Conservation (phyloP, 1,139 yeast genomes). For the Debaryomycetaceae sp. region DNA sequence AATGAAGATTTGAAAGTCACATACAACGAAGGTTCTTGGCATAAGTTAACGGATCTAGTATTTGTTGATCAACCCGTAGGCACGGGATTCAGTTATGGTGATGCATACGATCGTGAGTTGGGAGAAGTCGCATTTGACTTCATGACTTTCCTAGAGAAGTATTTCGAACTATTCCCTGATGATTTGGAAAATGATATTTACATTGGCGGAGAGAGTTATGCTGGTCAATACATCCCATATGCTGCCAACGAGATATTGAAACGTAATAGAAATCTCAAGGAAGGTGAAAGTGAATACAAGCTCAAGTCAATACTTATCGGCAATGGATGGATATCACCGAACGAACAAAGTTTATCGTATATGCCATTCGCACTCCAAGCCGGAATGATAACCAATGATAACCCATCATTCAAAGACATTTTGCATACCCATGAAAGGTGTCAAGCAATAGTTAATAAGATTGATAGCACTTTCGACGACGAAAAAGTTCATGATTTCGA, state of each 20-base stretch:
- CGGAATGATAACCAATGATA: slow-evolving; percentile 46
- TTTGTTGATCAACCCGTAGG: slow-evolving; percentile 96
- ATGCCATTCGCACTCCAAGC: slow-evolving; percentile 66
- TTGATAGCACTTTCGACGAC: slow-evolving; percentile 22
- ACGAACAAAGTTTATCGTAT: slow-evolving; percentile 76
- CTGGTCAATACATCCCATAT: slow-evolving; percentile 95
- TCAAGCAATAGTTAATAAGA: slow-evolving; percentile 47
- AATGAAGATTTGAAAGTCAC: slow-evolving; percentile 40
- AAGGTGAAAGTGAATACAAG: slow-evolving; percentile 28
- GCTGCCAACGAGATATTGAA: slow-evolving; percentile 63
- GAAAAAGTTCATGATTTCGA: slow-evolving; percentile 22
- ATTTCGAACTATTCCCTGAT: slow-evolving; percentile 71
- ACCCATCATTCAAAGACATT: slow-evolving; percentile 37
- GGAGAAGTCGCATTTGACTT: slow-evolving; percentile 59
- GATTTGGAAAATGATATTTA: slow-evolving; percentile 62
- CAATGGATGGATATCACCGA: slow-evolving; percentile 96
- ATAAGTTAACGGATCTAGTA: slow-evolving; percentile 69
- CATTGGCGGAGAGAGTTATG: slow-evolving; percentile 93
- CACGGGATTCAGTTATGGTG: slow-evolving; percentile 77
- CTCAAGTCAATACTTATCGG: slow-evolving; percentile 78
- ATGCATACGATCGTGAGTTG: slow-evolving; percentile 56
- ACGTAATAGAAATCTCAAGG: slow-evolving; percentile 33
- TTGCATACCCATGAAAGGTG: slow-evolving; percentile 57
- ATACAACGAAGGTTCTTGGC: slow-evolving; percentile 81
- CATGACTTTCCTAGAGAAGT: slow-evolving; percentile 60